A percentile compares a stretch with the other conserved stretches of the same genome.
Conservation (phyloP, 306 rosid genomes). For the Trichosanthes cucumerina region DNA sequence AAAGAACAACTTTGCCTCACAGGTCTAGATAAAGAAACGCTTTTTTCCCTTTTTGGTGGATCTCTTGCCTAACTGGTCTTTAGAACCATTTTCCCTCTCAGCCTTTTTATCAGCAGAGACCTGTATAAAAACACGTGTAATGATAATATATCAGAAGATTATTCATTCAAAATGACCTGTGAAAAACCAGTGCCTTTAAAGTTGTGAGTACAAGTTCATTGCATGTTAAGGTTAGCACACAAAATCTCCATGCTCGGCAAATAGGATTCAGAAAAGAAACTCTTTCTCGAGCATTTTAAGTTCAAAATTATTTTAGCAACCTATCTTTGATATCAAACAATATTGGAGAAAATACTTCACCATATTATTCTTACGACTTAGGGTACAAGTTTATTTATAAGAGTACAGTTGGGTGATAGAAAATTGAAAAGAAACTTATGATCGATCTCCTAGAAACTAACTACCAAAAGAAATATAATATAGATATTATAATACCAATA, state of each 20-base stretch:
- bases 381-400: background rate
- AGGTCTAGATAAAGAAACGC: slow-evolving; percentile 57
- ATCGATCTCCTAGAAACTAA: background rate
- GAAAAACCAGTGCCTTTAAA: background rate
- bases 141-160: slow-evolving; percentile 6
- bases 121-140: slow-evolving; percentile 20
- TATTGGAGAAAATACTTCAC: background rate
- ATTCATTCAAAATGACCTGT: background rate
- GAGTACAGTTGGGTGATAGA: background rate
- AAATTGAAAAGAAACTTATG: background rate
- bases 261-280: background rate
- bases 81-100: slow-evolving; percentile 44
- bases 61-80: slow-evolving; percentile 38
- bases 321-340: background rate
- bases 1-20: slow-evolving; percentile 42
- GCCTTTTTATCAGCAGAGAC: slow-evolving; percentile 62
- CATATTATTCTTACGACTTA: background rate
- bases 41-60: slow-evolving; percentile 56
- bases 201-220: background rate
- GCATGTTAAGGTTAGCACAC: background rate
- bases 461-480: background rate
- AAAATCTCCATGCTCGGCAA: background rate
- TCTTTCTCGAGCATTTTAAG: background rate
- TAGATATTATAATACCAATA: background rate
- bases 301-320: background rate